A percentile compares a stretch with the other conserved stretches of the same genome.
These are phyloP conservation scores for Auricularia cornea DNA, from an alignment of 768 basidiomycete species.

Conservation along the genomic window DNA sequence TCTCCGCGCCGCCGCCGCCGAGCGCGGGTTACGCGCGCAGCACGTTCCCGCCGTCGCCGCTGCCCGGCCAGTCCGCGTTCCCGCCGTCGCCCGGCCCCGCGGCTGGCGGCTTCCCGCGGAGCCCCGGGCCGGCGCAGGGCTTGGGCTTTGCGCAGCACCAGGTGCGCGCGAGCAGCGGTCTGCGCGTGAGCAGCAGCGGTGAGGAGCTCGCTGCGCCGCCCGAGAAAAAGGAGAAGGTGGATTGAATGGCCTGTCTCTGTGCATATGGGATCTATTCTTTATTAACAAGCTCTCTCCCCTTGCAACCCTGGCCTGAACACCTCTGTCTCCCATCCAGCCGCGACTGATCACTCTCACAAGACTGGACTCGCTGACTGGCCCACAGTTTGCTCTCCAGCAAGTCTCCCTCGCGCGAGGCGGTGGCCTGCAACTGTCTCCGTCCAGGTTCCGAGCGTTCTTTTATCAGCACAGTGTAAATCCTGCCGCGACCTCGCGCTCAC, in stretches of 20 bases:
- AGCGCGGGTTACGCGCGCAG: constrained; percentile 14
- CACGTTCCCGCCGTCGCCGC: constrained; percentile 30
- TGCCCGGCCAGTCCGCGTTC: constrained; percentile 18
- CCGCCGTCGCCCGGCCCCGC: constrained; percentile 12
- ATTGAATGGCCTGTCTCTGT: neutral
- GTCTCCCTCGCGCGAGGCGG: too few relatives aligned
- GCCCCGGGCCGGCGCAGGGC: neutral
- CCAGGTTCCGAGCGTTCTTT: too few relatives aligned
- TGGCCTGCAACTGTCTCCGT: too few relatives aligned
- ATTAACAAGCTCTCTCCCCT: neutral
- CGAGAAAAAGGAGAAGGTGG: neutral
- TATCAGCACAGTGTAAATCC: too few relatives aligned
- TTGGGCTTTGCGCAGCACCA: constrained; percentile 1
- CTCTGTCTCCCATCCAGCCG: too few relatives aligned
- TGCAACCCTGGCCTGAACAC: neutral
- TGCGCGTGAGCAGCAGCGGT: neutral
- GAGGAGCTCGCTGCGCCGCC: neutral
- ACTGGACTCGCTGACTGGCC: too few relatives aligned
- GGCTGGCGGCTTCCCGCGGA: constrained; percentile 1
- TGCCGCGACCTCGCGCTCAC: too few relatives aligned
- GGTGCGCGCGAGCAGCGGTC: constrained; percentile 1
- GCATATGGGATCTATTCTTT: neutral
- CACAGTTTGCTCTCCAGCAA: too few relatives aligned
- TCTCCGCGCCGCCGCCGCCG: constrained; percentile 10
- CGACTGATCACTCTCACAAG: too few relatives aligned